Evolutionary conservation across 169 alveolate species (phyloP), one percentile per base, ranked within the genome.

Genomic region (Eimeria tenella): DNA sequence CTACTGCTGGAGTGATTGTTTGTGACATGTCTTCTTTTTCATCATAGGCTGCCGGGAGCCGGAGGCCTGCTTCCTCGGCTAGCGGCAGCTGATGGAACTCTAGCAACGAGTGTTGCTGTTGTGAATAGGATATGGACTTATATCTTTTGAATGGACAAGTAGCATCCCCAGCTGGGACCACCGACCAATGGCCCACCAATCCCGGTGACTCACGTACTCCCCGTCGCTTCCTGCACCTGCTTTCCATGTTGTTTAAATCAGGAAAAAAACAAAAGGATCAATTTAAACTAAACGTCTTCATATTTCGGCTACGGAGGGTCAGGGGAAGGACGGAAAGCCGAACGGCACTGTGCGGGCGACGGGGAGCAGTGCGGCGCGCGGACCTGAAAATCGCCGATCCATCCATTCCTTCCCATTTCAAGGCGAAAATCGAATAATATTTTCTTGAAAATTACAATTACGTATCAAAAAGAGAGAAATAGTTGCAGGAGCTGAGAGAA

Each of bases 141-240:
- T 19, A 23, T 19, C 42, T n/a, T 70, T 23, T 70, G 50, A 4
- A n/a, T 60, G 70, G 15, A 15, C 70, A 5, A 15, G 70, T 25
- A 70, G 52, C 79, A 19, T 23, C 79, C 2, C 17, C 21, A 58
- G 21, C 17, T 58, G 68, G 21, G 17, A 23, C 79, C 7, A 23
- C 79, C 25, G 79, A 23, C 79, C 79, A 70, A 23, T 70, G 79
- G 49, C 79, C 49, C 42, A 23, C 13, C n/a, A 25, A 5, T 17
- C n/a, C 49, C 10, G 13, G 52, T 10, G 79, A 13, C 11, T 19
- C 49, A 5, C 2, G 17, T 70, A 49, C 79, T n/a, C 49, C 79
- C n/a, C 79, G 25, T 25, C 79, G 79, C 79, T 70, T 70, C 49
- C 79, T 58, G 21, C 68, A 11, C 21, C 15, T 70, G 79, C 79